Evolutionary conservation across 768 basidiomycete species (phyloP), one percentile per base, ranked within the genome.

Genomic region (Pleurotus cornucopiae): DNA sequence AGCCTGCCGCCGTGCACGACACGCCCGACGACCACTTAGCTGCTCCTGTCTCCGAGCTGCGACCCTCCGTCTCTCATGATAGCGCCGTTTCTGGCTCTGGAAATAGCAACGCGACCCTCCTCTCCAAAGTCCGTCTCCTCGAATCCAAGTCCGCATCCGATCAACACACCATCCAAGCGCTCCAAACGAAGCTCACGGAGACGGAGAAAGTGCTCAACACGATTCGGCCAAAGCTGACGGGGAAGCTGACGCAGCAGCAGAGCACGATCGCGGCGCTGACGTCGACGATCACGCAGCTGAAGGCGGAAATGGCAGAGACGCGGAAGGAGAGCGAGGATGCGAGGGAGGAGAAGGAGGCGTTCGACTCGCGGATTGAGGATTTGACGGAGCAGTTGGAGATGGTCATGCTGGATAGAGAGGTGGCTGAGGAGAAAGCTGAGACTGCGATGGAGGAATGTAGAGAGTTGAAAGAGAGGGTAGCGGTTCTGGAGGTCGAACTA

Each of bases 391-490:
- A 95, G 66, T 72, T 98, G 39, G 97, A 99, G 73, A 94, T 98
- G 88, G 79, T 85, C 2, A 91, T 91, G 80, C 72, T 99, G 62
- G 97, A 99, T 67, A 94, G 93, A 71, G 97, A 99, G 68, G 85
- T 98, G 39, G 95, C 96, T 0, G 97, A 98, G 66, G 96, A 98
- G 69, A 84, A 84, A 57, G 87, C 90, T 0, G 96, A 98, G 69
- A 66, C 83, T 2, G 86, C 86, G 0, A 87, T 93, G 66, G 69
- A 77, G 0, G 93, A 94, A 65, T 64, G 94, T 49, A 91, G 90
- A 62, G 88, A 86, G 53, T 65, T 88, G 57, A 88, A 79, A 63
- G 96, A 98, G 70, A 82, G 78, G 61, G 59, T 92, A 47, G 91
- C 89, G 5, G 81, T 88, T 46, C 60, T 88, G 26, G 89, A 97